Conservation (phyloP, 768 basidiomycete genomes). For the Pleurotus pulmonarius region DNA sequence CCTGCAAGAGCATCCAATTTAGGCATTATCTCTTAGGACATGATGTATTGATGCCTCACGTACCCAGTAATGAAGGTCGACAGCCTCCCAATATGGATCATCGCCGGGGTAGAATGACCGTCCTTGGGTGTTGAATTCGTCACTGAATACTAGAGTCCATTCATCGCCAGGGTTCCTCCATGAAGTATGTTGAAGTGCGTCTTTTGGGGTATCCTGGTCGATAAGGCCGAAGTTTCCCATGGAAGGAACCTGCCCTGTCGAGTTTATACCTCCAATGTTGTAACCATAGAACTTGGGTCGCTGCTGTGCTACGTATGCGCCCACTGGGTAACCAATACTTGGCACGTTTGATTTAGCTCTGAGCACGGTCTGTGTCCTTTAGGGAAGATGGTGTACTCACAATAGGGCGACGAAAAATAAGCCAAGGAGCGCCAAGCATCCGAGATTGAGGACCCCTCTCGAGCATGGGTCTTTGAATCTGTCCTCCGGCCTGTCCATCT, state of each 20-base stretch:
- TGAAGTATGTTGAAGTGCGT: conserved; percentile 50
- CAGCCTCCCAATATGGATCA: conserved; percentile 85
- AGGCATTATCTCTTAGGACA: neutral
- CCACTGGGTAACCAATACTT: conserved; percentile 23
- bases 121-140: conserved; percentile 77
- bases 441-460: conserved; percentile 56
- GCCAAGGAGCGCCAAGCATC: conserved; percentile 60
- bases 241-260: conserved; percentile 65
- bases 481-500: conserved; percentile 26
- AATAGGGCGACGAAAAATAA: conserved; percentile 50
- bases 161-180: conserved; percentile 53
- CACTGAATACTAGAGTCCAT: conserved; percentile 67
- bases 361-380: neutral
- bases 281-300: conserved; percentile 27
- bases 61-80: conserved; percentile 77
- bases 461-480: conserved; percentile 28
- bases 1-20: conserved; percentile 28
- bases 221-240: conserved; percentile 59
- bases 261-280: conserved; percentile 57
- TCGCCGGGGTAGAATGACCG: conserved; percentile 79
- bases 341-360: neutral
- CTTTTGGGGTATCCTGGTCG: conserved; percentile 55
- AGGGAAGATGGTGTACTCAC: conserved; percentile 32
- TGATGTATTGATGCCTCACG: neutral
- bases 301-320: conserved; percentile 23